phyloP scores from a whole-genome alignment of 1,284 basidiomycete genomes.

The Schizopora paradoxa region DNA sequence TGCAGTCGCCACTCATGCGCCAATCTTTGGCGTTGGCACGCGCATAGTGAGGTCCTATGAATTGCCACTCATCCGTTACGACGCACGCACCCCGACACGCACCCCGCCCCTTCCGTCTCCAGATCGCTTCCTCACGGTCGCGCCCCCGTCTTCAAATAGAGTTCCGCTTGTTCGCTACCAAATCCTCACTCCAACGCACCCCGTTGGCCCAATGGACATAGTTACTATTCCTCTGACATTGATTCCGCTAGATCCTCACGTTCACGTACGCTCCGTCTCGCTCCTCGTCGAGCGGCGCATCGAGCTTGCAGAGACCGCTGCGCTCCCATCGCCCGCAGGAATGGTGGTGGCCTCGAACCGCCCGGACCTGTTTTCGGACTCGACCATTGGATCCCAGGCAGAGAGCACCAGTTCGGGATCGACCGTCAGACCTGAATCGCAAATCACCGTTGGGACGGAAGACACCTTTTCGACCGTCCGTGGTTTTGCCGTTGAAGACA shows the following conservation, averaged over 20 bases:
- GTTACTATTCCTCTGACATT: conserved; percentile 34
- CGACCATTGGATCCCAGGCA: conserved; percentile 25
- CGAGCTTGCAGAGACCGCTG: conserved; percentile 28
- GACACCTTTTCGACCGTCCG: no score
- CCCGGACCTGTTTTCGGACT: conserved; percentile 28
- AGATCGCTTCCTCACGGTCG: conserved; percentile 29
- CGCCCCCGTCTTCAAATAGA: conserved; percentile 29
- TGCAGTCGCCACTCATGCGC: conserved; percentile 59
- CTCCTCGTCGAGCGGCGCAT: conserved; percentile 31
- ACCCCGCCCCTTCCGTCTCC: conserved; percentile 28
- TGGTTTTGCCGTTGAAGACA: no score
- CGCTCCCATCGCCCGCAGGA: conserved; percentile 23
- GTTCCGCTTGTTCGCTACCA: conserved; percentile 33
- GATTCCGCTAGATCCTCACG: conserved; percentile 30
- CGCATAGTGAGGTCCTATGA: conserved; percentile 65
- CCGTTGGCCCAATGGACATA: conserved; percentile 37
- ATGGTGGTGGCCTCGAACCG: conserved; percentile 27
- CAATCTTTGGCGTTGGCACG: conserved; percentile 58
- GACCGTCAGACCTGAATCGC: not conserved
- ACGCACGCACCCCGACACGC: conserved; percentile 37
- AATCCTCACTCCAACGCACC: conserved; percentile 31
- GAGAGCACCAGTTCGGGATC: conserved; percentile 26
- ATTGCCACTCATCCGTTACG: conserved; percentile 61
- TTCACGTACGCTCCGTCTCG: conserved; percentile 33
- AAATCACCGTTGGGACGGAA: not conserved